phyloP scores from a whole-genome alignment of 768 basidiomycete genomes.

The Steccherinum ochraceum region DNA sequence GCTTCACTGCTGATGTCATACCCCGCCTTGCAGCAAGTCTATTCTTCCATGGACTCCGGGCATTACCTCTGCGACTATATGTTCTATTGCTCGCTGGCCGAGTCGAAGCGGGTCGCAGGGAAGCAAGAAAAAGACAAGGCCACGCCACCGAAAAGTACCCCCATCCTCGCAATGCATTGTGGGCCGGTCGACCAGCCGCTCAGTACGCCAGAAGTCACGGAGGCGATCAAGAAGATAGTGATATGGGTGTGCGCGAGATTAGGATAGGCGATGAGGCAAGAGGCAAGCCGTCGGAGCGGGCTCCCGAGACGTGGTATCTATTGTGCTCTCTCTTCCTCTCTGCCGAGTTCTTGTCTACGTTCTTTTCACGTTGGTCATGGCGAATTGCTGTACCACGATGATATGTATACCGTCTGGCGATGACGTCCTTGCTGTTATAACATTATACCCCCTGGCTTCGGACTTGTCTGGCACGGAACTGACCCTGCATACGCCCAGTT shows the following conservation, averaged over 20 bases:
- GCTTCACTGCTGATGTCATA: not conserved
- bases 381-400: too few relatives aligned
- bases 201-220: slow-evolving; percentile 59
- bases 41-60: slow-evolving; percentile 70
- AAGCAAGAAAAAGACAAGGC: slow-evolving; percentile 22
- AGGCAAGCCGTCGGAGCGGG: not conserved
- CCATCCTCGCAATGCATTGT: slow-evolving; percentile 66
- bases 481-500: too few relatives aligned
- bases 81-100: slow-evolving; percentile 71
- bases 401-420: too few relatives aligned
- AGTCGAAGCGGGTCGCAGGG: slow-evolving; percentile 39
- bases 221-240: slow-evolving; percentile 56
- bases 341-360: not conserved
- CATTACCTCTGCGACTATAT: slow-evolving; percentile 75
- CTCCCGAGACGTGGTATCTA: too few relatives aligned
- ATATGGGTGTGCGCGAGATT: slow-evolving; percentile 42
- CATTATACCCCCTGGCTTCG: too few relatives aligned
- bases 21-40: slow-evolving; percentile 44
- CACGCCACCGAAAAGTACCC: slow-evolving; percentile 22
- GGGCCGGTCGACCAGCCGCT: slow-evolving; percentile 62
- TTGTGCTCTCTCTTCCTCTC: not conserved
- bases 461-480: too few relatives aligned
- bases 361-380: not conserved
- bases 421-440: too few relatives aligned
- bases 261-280: not conserved